Base-by-base conservation (phyloP, 768 basidiomycete species). In the Rhizopogon salebrosus region DNA sequence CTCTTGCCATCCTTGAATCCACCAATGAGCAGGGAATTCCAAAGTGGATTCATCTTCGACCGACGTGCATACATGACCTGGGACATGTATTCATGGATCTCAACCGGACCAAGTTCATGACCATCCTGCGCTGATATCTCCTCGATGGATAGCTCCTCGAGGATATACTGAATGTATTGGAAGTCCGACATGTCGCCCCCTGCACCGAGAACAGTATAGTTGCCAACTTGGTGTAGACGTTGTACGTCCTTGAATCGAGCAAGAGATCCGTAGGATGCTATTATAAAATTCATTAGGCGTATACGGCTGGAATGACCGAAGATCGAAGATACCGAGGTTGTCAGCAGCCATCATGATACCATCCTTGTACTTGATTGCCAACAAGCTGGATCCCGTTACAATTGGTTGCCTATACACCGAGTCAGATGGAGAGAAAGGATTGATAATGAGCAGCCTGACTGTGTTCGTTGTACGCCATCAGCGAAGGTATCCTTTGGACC, bases 341-440 rank as follows among this genome's bases (percentile, higher is more conserved):
- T 99, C 97, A 35, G 97, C 94, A 27, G 97, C 94, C 78, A 99
- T 85, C 91, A 99, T 95, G 58, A 99, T 83, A 8, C 97, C 97
- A 62, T 92, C 93, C 70, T 95, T 93, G 79, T 80, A 98, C 71
- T 91, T 90, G 70, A 99, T 77, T 2, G 89, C 97, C 31, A 99
- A 79, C 5, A 99, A 93, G 52, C 88, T 91, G n/a, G 95, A 95
- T 53, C 95, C 97, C 0, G 95, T 98, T 8, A 98, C 92, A 55
- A 98, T 85, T 9, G 97, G 97, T 62, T 94, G 89, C 63, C 91
- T 93, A 53, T 24, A 52, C 29, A 14, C 6, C n/a, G 48, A 22
- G 9, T 42, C n/a, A 27, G 18, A 11, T n/a, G 26, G 11, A 14
- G 0, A 40, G 41, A 49, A 22, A 42, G 13, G 20, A 41, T n/a